Evolutionary conservation across 495 filamentous ascomycete genomes (phyloP).

Genomic region (Aspergillus homomorphus): DNA sequence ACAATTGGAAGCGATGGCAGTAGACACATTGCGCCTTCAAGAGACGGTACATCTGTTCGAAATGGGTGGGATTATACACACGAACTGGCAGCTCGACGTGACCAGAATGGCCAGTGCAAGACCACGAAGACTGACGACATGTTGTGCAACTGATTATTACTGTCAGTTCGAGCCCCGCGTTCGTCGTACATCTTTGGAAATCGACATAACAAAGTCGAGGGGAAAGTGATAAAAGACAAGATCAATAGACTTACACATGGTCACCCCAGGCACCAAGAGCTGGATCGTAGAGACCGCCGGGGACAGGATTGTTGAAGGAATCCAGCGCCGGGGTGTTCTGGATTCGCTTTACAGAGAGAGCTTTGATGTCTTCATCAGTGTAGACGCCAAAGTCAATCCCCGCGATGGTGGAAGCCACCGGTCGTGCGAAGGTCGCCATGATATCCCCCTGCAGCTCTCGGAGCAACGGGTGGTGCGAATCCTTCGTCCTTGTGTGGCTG

Average conservation of each 20-base stretch:
- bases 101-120: constrained; percentile 89
- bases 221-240: neutral
- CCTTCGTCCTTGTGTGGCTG: constrained; percentile 15
- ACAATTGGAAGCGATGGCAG: constrained; percentile 78
- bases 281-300: constrained; percentile 88
- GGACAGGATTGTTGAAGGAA: constrained; percentile 75
- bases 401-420: constrained; percentile 77
- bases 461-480: constrained; percentile 42
- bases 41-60: constrained; percentile 83
- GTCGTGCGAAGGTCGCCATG: constrained; percentile 80
- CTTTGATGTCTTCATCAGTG: constrained; percentile 74
- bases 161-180: constrained; percentile 19
- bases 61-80: constrained; percentile 89
- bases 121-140: constrained; percentile 71
- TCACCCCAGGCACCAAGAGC: constrained; percentile 90
- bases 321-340: constrained; percentile 88
- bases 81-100: constrained; percentile 92
- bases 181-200: constrained; percentile 6
- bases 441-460: constrained; percentile 38
- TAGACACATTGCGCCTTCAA: constrained; percentile 84
- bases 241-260: constrained; percentile 57
- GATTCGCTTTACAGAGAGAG: constrained; percentile 88
- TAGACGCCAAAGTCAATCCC: constrained; percentile 88
- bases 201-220: neutral
- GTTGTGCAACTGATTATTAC: constrained; percentile 70